Evolutionary conservation across 768 basidiomycete genomes (phyloP).

Genomic region (Crepidotus variabilis): DNA sequence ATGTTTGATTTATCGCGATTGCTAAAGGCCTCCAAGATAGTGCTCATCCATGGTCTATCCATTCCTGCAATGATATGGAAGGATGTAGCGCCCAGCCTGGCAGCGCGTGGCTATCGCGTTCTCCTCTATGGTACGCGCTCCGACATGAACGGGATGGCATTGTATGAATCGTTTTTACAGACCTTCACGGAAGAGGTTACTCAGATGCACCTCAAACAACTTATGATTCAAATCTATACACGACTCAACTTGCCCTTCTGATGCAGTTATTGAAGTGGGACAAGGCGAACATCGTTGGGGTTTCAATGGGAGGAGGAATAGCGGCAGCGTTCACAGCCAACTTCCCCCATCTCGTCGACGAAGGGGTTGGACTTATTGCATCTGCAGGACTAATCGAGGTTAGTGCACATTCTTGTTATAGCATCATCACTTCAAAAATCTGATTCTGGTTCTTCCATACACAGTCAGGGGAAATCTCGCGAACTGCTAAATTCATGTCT

Average conservation of each 20-base stretch:
- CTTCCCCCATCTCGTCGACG: slow-evolving; percentile 69
- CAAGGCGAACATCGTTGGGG: slow-evolving; percentile 58
- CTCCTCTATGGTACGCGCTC: slow-evolving; percentile 61
- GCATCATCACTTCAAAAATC: background rate
- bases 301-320: slow-evolving; percentile 82
- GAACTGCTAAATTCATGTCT: slow-evolving; percentile 76
- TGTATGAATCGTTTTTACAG: slow-evolving; percentile 28
- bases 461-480: slow-evolving; percentile 63
- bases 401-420: slow-evolving; percentile 7
- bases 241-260: slow-evolving; percentile 77
- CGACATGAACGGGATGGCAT: background rate
- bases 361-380: slow-evolving; percentile 63
- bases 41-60: slow-evolving; percentile 75
- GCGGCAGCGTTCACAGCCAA: slow-evolving; percentile 66
- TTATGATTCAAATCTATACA: slow-evolving; percentile 63
- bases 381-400: slow-evolving; percentile 70
- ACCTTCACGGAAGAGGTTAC: slow-evolving; percentile 81
- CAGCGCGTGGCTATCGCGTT: slow-evolving; percentile 63
- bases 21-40: slow-evolving; percentile 40
- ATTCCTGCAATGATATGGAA: slow-evolving; percentile 77
- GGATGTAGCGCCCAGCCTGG: slow-evolving; percentile 65
- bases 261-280: slow-evolving; percentile 78
- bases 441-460: background rate
- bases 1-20: background rate
- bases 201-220: slow-evolving; percentile 73